Evolutionary conservation across 345 rosid genomes (phyloP).

Genomic region (Leavenworthia alabamica): DNA sequence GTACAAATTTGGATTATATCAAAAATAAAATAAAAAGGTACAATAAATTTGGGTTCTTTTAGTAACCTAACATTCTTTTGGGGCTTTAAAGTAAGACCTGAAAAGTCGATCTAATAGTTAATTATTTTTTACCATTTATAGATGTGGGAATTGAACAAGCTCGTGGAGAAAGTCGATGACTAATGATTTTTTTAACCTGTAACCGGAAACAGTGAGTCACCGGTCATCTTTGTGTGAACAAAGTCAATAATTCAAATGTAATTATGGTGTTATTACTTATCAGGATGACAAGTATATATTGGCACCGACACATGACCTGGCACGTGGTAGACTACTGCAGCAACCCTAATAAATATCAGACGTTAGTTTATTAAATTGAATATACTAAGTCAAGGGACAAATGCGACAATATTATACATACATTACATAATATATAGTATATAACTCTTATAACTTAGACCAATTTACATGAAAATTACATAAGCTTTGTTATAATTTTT

Average conservation of each 20-base stretch:
- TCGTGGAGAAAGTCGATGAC: constrained; percentile 27
- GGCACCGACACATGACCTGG: constrained; percentile 54
- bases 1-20: neutral
- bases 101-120: neutral
- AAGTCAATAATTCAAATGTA: constrained; percentile 40
- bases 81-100: neutral
- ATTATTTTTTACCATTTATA: neutral
- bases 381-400: neutral
- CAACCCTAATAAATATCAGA: constrained; percentile 25
- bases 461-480: neutral
- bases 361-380: constrained; percentile 4
- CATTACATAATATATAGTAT: neutral
- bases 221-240: constrained; percentile 12
- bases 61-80: neutral
- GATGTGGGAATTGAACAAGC: neutral
- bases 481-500: neutral
- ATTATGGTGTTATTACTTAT: neutral
- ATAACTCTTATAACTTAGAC: neutral
- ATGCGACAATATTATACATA: neutral
- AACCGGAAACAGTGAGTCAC: constrained; percentile 26
- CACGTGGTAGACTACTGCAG: constrained; percentile 44
- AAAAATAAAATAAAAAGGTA: neutral
- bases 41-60: neutral
- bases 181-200: constrained; percentile 22
- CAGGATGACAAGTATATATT: constrained; percentile 44